A percentile compares a stretch with the other conserved stretches of the same genome.
phyloP scores from a whole-genome alignment of 192 early-diverging fungal genomes.

The Rhizophagus clarus region DNA sequence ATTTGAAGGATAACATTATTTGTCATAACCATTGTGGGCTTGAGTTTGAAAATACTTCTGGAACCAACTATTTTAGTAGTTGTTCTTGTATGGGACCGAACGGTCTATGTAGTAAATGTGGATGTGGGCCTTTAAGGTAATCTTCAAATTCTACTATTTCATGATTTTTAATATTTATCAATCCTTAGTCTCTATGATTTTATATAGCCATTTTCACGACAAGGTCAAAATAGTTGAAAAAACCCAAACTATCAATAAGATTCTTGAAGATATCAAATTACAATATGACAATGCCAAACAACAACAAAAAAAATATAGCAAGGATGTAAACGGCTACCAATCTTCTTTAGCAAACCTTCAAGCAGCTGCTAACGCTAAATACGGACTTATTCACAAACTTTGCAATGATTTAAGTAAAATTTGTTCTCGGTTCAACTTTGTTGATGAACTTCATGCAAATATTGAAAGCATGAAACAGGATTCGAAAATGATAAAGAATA shows the following conservation, averaged over 20 bases:
- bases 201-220: constrained; percentile 8
- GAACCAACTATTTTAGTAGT: neutral
- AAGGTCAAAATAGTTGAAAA: neutral
- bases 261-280: constrained; percentile 19
- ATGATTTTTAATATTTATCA: neutral
- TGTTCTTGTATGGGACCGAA: neutral
- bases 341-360: neutral
- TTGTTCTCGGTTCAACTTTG: constrained; percentile 24
- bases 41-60: neutral
- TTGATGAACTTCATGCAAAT: constrained; percentile 25
- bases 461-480: constrained; percentile 13
- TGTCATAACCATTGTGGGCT: constrained; percentile 10
- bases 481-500: constrained; percentile 6
- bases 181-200: neutral
- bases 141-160: neutral
- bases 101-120: neutral
- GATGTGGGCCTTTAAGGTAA: constrained; percentile 22
- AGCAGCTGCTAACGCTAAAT: constrained; percentile 2
- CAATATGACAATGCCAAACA: constrained; percentile 3
- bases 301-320: neutral
- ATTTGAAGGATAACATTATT: neutral
- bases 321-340: neutral
- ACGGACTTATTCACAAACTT: constrained; percentile 12
- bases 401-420: constrained; percentile 16
- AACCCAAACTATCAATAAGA: neutral